Evolutionary conservation across 1,284 basidiomycete species (phyloP), one percentile per base, ranked within the genome.

Genomic region (Earliella scabrosa): DNA sequence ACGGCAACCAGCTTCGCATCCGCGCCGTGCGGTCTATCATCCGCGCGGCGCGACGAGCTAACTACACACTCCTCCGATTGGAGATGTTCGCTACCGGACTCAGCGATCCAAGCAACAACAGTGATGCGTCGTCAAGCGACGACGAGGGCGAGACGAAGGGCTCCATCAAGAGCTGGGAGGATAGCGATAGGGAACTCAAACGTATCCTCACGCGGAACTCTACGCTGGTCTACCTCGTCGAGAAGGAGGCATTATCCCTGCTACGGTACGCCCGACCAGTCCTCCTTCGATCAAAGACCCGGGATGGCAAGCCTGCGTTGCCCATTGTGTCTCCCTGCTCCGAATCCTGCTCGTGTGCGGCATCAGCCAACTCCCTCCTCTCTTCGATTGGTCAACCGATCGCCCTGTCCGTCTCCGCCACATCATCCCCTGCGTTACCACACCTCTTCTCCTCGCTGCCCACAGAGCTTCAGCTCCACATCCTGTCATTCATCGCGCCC

Each of bases 401-500:
- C 29, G 21, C 48, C 20, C 43, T 52, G 13, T 41, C 56, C 18
- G 18, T 39, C 4, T 39, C 58, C 32, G 4, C 45, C 1, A 24
- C 29, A 4, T n/a, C 56, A 2, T 5, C 58, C 14, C 49, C 36
- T 23, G 51, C 45, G n/a, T 23, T 31, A 26, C 39, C n/a, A 38
- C 74, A 75, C 59, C 71, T 72, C 9, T 83, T 82, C 63, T 64
- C 61, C 18, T 64, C 64, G 14, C 74, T 90, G 26, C 88, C 88
- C 0, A 77, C 70, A 21, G 88, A 90, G 66, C 73, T 90, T 20
- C 80, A 83, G 56, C 74, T 85, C 3, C 63, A 83, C 64, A 81
- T 85, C 51, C 75, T 90, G 29, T 81, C 82, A 20, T 77, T 81
- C 63, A 67, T 87, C 27, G 78, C 85, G 2, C 87, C 86, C 11